phyloP scores from a whole-genome alignment of 1,139 yeast species.

The Debaryomyces fabryi region DNA sequence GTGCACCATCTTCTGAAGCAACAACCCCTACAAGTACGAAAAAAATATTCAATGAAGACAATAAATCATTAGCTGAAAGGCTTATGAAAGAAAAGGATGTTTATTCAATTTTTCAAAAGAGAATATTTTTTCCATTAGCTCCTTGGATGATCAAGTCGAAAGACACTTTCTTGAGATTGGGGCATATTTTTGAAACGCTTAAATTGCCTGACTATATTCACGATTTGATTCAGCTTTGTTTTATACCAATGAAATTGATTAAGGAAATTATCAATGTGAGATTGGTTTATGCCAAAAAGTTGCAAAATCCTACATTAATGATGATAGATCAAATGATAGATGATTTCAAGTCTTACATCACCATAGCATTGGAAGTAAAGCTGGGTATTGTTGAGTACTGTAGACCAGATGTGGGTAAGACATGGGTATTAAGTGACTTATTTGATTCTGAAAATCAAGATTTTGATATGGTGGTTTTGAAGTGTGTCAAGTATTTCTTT shows the following conservation, averaged over 20 bases:
- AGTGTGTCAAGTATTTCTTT: conserved; percentile 74
- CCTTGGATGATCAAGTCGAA: conserved; percentile 83
- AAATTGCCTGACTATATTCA: conserved; percentile 79
- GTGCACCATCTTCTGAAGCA: conserved; percentile 18
- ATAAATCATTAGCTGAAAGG: conserved; percentile 77
- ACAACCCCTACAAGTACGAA: conserved; percentile 34
- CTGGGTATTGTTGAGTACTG: conserved; percentile 67
- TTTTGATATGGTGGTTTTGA: conserved; percentile 72
- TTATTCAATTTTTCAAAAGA: conserved; percentile 61
- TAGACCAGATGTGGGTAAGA: conserved; percentile 59
- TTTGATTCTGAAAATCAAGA: conserved; percentile 58
- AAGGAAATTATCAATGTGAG: conserved; percentile 80
- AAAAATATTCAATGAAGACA: conserved; percentile 58
- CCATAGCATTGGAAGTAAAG: conserved; percentile 76
- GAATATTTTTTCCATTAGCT: conserved; percentile 61
- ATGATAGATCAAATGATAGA: conserved; percentile 94
- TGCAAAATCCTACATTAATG: conserved; percentile 89
- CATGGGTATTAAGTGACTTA: conserved; percentile 74
- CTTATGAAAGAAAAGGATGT: conserved; percentile 86
- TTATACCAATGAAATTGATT: conserved; percentile 78
- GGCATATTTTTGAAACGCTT: conserved; percentile 63
- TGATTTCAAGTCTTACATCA: conserved; percentile 77
- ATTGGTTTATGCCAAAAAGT: conserved; percentile 73
- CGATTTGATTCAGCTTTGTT: conserved; percentile 64
- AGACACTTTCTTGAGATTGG: conserved; percentile 64